phyloP scores from a whole-genome alignment of 2,329 filamentous ascomycete genomes.

The Colletotrichum shisoi region DNA sequence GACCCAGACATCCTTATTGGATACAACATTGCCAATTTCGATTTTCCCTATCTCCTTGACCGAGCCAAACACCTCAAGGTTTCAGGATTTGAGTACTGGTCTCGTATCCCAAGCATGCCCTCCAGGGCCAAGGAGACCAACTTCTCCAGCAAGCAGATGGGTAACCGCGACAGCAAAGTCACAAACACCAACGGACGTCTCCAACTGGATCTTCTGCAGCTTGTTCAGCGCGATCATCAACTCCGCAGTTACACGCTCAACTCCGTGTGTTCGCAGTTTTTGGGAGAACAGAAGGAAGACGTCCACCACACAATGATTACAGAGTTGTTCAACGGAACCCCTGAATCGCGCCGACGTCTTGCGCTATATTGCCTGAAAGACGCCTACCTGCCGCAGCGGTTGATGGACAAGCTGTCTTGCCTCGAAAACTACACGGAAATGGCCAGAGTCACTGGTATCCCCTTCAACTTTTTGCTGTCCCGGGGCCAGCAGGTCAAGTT shows the following conservation, averaged over 20 bases:
- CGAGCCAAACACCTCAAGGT: constrained; percentile 86
- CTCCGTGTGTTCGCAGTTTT: constrained; percentile 91
- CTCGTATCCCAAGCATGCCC: constrained; percentile 73
- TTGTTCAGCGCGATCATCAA: constrained; percentile 94
- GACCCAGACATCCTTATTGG: constrained; percentile 98
- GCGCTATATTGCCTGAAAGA: constrained; percentile 98
- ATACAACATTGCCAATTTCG: constrained; percentile 99
- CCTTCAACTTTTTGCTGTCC: constrained; percentile 91
- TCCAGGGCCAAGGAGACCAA: constrained; percentile 81
- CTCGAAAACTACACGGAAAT: constrained; percentile 99
- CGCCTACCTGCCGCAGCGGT: constrained; percentile 88
- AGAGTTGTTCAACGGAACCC: constrained; percentile 94
- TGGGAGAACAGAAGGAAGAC: constrained; percentile 98
- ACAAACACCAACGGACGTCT: constrained; percentile 95
- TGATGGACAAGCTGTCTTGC: constrained; percentile 98
- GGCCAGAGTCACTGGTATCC: constrained; percentile 98
- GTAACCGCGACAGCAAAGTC: constrained; percentile 89
- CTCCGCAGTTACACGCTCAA: constrained; percentile 96
- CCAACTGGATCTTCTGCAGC: constrained; percentile 91
- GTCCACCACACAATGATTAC: constrained; percentile 99
- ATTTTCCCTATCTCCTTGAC: constrained; percentile 94
- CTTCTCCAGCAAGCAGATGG: constrained; percentile 98
- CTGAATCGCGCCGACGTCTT: constrained; percentile 87
- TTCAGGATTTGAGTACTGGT: constrained; percentile 83
- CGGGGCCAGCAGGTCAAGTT: constrained; percentile 98